Evolutionary conservation across 208 protist species (phyloP).

Genomic region (Kentomonas sorsogonicus): DNA sequence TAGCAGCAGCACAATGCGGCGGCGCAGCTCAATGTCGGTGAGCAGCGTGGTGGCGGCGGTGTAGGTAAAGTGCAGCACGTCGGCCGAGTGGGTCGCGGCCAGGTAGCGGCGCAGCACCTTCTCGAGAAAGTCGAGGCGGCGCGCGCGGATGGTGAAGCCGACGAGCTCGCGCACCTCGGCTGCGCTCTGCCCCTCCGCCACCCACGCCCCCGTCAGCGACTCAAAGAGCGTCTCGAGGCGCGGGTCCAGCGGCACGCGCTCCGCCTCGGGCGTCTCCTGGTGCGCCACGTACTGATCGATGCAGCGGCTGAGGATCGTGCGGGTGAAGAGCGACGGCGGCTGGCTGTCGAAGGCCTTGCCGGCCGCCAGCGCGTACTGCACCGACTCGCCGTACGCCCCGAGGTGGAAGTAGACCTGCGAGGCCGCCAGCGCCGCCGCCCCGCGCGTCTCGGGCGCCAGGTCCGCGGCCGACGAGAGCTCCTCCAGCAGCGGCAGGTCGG

Average conservation of each 20-base stretch:
- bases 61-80: constrained; percentile 92
- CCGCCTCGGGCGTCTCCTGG: constrained; percentile 40
- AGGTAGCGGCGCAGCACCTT: constrained; percentile 70
- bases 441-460: constrained; percentile 53
- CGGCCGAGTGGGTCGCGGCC: constrained; percentile 42
- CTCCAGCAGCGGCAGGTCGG: constrained; percentile 75
- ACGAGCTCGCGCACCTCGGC: constrained; percentile 80
- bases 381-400: constrained; percentile 92
- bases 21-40: constrained; percentile 72
- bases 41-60: constrained; percentile 82
- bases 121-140: constrained; percentile 83
- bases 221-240: constrained; percentile 81
- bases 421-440: constrained; percentile 88
- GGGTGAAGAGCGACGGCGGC: constrained; percentile 69
- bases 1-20: constrained; percentile 84
- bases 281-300: constrained; percentile 93
- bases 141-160: constrained; percentile 83
- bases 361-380: constrained; percentile 93
- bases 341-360: constrained; percentile 93
- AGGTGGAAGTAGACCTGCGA: constrained; percentile 98
- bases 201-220: constrained; percentile 72
- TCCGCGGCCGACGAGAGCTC: constrained; percentile 60
- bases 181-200: constrained; percentile 55
- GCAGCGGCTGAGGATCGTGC: constrained; percentile 91
- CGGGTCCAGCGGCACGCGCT: constrained; percentile 39